Conservation (phyloP, 2,329 filamentous ascomycete genomes). For the Calcarisporium arbuscula region DNA sequence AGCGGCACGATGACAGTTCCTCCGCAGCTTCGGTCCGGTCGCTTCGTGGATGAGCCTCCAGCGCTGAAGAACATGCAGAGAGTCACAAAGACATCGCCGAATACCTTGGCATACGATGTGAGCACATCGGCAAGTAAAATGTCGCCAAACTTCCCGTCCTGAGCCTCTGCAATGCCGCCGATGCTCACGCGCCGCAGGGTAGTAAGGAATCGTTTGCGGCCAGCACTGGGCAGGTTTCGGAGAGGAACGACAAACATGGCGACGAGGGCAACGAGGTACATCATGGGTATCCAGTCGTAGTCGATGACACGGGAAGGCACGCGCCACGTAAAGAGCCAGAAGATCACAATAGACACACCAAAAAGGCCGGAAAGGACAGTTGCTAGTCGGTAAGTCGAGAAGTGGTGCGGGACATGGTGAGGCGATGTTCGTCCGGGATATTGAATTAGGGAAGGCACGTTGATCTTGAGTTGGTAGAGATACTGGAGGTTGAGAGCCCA, state of each 20-base stretch:
- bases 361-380: conserved; percentile 69
- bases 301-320: conserved; percentile 61
- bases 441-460: conserved; percentile 78
- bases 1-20: conserved; percentile 74
- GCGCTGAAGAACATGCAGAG: conserved; percentile 83
- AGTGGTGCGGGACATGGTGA: conserved; percentile 67
- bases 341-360: conserved; percentile 64
- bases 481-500: conserved; percentile 92
- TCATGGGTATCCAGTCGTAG: conserved; percentile 82
- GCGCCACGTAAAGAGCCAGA: conserved; percentile 76
- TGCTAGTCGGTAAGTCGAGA: conserved; percentile 81
- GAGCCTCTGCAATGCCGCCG: conserved; percentile 77
- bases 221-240: conserved; percentile 59
- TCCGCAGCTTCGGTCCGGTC: conserved; percentile 76
- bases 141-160: conserved; percentile 92
- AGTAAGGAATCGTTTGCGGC: conserved; percentile 67
- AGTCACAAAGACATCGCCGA: conserved; percentile 82
- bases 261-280: conserved; percentile 68
- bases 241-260: conserved; percentile 68
- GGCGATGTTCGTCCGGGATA: conserved; percentile 71
- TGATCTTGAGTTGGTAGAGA: conserved; percentile 72
- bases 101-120: conserved; percentile 89
- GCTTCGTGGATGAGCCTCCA: conserved; percentile 66
- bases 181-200: conserved; percentile 73
- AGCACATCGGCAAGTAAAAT: conserved; percentile 88